A percentile compares a stretch with the other conserved stretches of the same genome.
Conservation (phyloP, 148 eudicot genomes). For the Amaranthus palmeri region DNA sequence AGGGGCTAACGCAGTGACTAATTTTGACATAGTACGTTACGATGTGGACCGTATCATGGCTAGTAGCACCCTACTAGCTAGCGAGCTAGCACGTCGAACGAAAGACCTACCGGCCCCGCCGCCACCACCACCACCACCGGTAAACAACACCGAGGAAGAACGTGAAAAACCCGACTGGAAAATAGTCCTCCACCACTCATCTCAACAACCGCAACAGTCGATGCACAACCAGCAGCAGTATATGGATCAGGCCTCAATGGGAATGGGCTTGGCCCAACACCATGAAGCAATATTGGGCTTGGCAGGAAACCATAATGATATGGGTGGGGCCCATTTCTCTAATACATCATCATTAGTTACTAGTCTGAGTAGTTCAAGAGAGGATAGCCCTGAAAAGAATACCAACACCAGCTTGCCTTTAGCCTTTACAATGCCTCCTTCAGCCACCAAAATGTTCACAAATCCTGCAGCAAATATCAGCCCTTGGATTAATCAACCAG, state of each 20-base stretch:
- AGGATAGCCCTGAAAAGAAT: slow-evolving; percentile 54
- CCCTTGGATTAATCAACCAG: slow-evolving; percentile 44
- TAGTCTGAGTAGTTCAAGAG: slow-evolving; percentile 53
- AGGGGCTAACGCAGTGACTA: slow-evolving; percentile 77
- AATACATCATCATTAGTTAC: slow-evolving; percentile 48
- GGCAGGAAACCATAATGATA: slow-evolving; percentile 23
- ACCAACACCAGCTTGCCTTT: slow-evolving; percentile 31
- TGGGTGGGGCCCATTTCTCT: slow-evolving; percentile 31
- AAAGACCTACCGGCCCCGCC: slow-evolving; percentile 29
- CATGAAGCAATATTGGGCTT: slow-evolving; percentile 18
- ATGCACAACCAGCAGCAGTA: not conserved
- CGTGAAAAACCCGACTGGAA: slow-evolving; percentile 38
- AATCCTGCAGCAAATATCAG: slow-evolving; percentile 22
- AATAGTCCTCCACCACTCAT: slow-evolving; percentile 29
- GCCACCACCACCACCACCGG: not conserved
- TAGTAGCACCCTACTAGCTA: slow-evolving; percentile 67
- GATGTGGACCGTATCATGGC: slow-evolving; percentile 84
- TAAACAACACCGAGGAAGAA: not conserved
- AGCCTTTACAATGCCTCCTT: slow-evolving; percentile 43
- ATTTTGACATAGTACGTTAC: slow-evolving; percentile 71
- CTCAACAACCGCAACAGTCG: slow-evolving; percentile 11
- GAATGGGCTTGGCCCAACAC: slow-evolving; percentile 20
- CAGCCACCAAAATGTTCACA: slow-evolving; percentile 35
- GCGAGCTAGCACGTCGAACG: slow-evolving; percentile 66
- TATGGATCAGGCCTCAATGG: slow-evolving; percentile 17